Evolutionary conservation across 176 grass and related monocot genomes (phyloP).

Genomic region (Coix lacrymajobi): DNA sequence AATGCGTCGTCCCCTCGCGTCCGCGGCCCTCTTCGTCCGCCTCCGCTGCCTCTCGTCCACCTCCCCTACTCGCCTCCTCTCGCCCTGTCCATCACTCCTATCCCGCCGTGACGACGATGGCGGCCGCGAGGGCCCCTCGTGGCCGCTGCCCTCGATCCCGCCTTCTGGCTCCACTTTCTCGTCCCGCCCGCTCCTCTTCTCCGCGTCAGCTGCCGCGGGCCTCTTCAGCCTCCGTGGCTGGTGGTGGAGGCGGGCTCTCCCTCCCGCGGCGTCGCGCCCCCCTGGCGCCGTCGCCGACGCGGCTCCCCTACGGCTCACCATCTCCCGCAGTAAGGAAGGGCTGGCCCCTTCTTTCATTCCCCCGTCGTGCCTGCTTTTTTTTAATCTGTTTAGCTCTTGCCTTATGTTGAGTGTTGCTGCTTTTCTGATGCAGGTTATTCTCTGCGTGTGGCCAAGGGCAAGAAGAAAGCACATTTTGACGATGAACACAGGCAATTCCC

Average conservation of each 20-base stretch:
- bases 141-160: neutral
- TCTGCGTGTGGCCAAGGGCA: slow-evolving; percentile 73
- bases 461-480: slow-evolving; percentile 64
- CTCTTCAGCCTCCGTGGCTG: slow-evolving; percentile 12
- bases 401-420: neutral
- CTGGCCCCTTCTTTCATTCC: neutral
- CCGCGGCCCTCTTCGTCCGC: slow-evolving; percentile 1
- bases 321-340: slow-evolving; percentile 35
- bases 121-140: neutral
- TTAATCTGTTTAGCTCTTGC: neutral
- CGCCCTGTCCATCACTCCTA: neutral
- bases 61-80: neutral
- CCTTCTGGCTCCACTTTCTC: slow-evolving; percentile 2
- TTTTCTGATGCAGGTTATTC: slow-evolving; percentile 72
- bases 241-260: neutral
- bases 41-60: neutral
- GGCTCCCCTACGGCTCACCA: slow-evolving; percentile 14
- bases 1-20: slow-evolving; percentile 39
- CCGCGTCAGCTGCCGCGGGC: neutral
- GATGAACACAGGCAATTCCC: slow-evolving; percentile 69
- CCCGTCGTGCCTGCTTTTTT: neutral
- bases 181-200: slow-evolving; percentile 6
- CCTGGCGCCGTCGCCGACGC: slow-evolving; percentile 7
- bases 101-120: slow-evolving; percentile 21
- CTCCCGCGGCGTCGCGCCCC: slow-evolving; percentile 21